These are phyloP conservation scores for Hypoxylon lenormandii DNA, from an alignment of 495 filamentous ascomycete genomes.

Conservation along the genomic window DNA sequence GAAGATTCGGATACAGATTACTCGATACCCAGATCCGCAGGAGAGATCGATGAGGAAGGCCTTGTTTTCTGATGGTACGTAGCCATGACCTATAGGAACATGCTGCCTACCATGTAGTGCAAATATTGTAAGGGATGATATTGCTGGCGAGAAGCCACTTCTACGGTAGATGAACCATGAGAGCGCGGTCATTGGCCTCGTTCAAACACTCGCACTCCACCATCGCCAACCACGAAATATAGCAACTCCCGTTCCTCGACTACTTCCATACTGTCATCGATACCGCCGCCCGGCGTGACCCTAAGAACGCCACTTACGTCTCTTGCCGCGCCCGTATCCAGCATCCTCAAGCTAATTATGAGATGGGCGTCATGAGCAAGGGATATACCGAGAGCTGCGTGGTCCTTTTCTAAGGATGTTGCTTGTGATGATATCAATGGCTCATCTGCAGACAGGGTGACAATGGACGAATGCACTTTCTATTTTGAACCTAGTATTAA, in stretches of 20 bases:
- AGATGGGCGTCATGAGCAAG: slow-evolving; percentile 79
- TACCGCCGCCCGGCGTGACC: slow-evolving; percentile 69
- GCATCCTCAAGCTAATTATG: slow-evolving; percentile 74
- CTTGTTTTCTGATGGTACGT: neutral
- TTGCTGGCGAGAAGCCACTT: neutral
- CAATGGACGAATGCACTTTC: slow-evolving; percentile 69
- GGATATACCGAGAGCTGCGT: slow-evolving; percentile 74
- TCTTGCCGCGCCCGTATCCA: slow-evolving; percentile 86
- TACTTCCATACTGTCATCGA: slow-evolving; percentile 34
- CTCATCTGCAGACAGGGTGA: slow-evolving; percentile 76
- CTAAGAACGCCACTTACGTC: slow-evolving; percentile 92
- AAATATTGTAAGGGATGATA: no score
- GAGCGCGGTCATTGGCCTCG: slow-evolving; percentile 64
- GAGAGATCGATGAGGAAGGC: neutral
- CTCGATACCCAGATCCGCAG: neutral
- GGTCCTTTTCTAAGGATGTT: slow-evolving; percentile 75
- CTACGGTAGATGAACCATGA: neutral
- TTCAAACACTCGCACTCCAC: slow-evolving; percentile 83
- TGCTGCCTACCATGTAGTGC: neutral
- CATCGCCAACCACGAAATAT: slow-evolving; percentile 82
- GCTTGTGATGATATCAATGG: slow-evolving; percentile 69
- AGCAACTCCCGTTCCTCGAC: slow-evolving; percentile 77
- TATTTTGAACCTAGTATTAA: slow-evolving; percentile 48
- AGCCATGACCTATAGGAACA: neutral
- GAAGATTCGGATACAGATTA: neutral